phyloP scores from a whole-genome alignment of 2,329 filamentous ascomycete genomes.

The Paracorniculantispora psalliotae region DNA sequence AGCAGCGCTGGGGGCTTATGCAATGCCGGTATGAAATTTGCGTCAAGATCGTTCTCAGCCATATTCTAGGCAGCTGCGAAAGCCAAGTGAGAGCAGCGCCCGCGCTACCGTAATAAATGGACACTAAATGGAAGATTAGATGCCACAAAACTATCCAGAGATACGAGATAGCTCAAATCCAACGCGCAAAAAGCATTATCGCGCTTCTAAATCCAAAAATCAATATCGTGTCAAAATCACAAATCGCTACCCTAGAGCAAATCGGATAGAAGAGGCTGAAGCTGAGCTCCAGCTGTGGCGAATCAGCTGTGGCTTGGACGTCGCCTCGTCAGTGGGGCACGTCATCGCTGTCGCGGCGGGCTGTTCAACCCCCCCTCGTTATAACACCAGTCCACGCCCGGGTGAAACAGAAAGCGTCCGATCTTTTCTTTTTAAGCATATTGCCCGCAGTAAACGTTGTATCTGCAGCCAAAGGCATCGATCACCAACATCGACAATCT shows the following conservation, averaged over 20 bases:
- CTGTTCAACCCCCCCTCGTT: conserved; percentile 27
- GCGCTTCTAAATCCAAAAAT: neutral
- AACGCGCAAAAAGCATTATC: neutral
- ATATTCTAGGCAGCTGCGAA: conserved; percentile 28
- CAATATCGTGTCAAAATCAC: neutral
- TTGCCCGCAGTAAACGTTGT: neutral
- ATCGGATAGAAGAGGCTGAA: conserved; percentile 4
- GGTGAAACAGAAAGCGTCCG: conserved; percentile 18
- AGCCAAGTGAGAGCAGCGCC: neutral
- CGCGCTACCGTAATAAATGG: neutral
- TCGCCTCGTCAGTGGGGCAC: conserved; percentile 29
- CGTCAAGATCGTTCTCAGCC: conserved; percentile 53
- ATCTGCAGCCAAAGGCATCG: neutral
- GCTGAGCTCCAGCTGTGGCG: conserved; percentile 20
- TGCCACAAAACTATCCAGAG: too few species aligned
- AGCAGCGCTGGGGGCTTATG: conserved; percentile 81
- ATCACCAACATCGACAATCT: neutral
- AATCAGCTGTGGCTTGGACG: conserved; percentile 21
- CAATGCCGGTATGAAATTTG: conserved; percentile 69
- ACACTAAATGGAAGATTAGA: neutral
- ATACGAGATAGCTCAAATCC: neutral
- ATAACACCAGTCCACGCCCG: conserved; percentile 16
- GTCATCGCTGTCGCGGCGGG: conserved; percentile 32
- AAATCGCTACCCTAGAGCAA: conserved; percentile 4
- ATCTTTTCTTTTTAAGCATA: neutral